These are phyloP conservation scores for Lipomyces yamadae DNA, from an alignment of 805 yeast species.

Conservation along the genomic window DNA sequence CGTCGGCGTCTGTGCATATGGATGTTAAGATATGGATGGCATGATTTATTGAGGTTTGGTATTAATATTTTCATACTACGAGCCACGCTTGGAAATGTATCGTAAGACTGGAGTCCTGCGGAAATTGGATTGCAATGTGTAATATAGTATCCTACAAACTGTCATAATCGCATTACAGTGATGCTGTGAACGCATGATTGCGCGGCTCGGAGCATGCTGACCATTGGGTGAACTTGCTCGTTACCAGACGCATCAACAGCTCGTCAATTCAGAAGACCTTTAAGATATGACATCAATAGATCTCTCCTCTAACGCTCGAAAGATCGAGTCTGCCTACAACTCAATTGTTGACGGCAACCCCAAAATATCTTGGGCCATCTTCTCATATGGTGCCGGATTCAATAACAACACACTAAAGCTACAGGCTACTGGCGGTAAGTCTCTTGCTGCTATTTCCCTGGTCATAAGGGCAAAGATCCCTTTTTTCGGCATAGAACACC, in stretches of 20 bases:
- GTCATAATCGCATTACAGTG: neutral
- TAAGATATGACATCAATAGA: conserved; percentile 33
- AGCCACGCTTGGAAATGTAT: neutral
- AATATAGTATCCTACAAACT: neutral
- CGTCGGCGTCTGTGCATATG: conserved; percentile 67
- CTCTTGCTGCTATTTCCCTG: neutral
- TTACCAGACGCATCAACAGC: neutral
- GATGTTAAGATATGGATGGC: conserved; percentile 59
- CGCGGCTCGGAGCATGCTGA: neutral
- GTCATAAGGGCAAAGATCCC: neutral
- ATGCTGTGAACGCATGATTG: neutral
- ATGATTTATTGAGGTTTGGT: conserved; percentile 4
- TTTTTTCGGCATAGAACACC: neutral
- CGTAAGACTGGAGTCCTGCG: conserved; percentile 2
- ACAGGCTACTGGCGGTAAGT: conserved; percentile 44
- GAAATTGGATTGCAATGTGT: neutral
- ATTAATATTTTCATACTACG: neutral
- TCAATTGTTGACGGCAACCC: conserved; percentile 79
- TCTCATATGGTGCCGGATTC: conserved; percentile 68
- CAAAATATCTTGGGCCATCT: conserved; percentile 73
- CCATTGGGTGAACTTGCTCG: no score
- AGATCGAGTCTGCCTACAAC: conserved; percentile 58
- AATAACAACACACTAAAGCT: conserved; percentile 49
- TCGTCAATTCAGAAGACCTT: neutral
- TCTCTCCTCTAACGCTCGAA: conserved; percentile 34